Conservation (phyloP, 2,329 filamentous ascomycete genomes). For the Coleophoma cylindrospora region DNA sequence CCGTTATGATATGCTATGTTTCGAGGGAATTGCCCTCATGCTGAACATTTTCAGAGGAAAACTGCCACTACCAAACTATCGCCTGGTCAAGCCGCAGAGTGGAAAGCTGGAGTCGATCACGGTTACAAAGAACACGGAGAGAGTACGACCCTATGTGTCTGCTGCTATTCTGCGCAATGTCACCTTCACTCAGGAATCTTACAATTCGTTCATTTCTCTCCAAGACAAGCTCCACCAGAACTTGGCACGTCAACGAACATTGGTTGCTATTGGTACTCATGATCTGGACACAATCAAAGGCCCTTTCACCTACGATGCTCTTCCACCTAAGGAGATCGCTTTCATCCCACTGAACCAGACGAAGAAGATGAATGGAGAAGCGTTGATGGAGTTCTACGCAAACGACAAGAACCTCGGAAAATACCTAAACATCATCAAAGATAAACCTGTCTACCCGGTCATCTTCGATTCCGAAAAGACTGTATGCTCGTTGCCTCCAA, state of each 20-base stretch:
- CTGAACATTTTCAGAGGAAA: constrained; percentile 90
- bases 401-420: constrained; percentile 87
- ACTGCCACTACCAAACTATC: constrained; percentile 72
- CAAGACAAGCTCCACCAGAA: constrained; percentile 99
- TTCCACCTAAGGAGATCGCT: constrained; percentile 84
- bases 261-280: constrained; percentile 97
- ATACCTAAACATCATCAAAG: constrained; percentile 90
- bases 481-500: constrained; percentile 91
- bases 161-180: constrained; percentile 86
- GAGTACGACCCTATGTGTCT: constrained; percentile 82
- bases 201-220: constrained; percentile 94
- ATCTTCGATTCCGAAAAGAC: constrained; percentile 85
- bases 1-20: constrained; percentile 91
- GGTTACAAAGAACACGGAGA: constrained; percentile 68
- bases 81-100: constrained; percentile 63
- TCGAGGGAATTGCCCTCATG: constrained; percentile 93
- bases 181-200: constrained; percentile 84
- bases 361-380: constrained; percentile 77
- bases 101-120: constrained; percentile 76
- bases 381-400: constrained; percentile 94
- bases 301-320: constrained; percentile 94
- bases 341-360: constrained; percentile 90
- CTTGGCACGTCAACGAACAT: constrained; percentile 82
- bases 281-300: constrained; percentile 91
- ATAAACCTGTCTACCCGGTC: constrained; percentile 90